phyloP scores from a whole-genome alignment of 768 basidiomycete species.

The Termitomyces sp. region DNA sequence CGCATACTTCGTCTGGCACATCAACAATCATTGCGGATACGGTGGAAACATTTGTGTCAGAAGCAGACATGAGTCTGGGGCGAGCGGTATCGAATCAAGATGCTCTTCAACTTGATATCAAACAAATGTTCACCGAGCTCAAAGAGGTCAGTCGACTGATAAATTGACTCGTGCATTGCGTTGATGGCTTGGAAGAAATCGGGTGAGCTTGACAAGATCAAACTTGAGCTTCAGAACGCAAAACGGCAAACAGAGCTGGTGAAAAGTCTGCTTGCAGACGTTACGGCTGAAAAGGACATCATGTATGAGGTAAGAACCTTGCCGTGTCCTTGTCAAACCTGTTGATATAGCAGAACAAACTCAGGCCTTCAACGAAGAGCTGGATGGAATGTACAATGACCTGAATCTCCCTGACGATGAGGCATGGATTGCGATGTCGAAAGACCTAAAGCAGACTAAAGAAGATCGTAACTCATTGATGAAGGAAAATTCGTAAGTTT shows the following conservation, averaged over 20 bases:
- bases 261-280: slow-evolving; percentile 71
- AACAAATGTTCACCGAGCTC: slow-evolving; percentile 43
- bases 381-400: slow-evolving; percentile 88
- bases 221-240: slow-evolving; percentile 60
- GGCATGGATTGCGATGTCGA: slow-evolving; percentile 74
- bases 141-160: slow-evolving; percentile 45
- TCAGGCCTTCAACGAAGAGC: slow-evolving; percentile 91
- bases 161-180: not conserved
- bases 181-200: slow-evolving; percentile 37
- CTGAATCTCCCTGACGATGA: slow-evolving; percentile 77
- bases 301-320: slow-evolving; percentile 71
- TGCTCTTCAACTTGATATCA: slow-evolving; percentile 45
- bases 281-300: slow-evolving; percentile 84
- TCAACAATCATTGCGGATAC: slow-evolving; percentile 28
- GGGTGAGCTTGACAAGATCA: slow-evolving; percentile 56
- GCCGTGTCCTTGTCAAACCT: not conserved
- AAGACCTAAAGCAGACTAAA: slow-evolving; percentile 71
- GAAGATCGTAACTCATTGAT: slow-evolving; percentile 67
- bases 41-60: slow-evolving; percentile 48
- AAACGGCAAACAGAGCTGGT: slow-evolving; percentile 77
- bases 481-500: slow-evolving; percentile 75
- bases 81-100: slow-evolving; percentile 53
- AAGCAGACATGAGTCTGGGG: slow-evolving; percentile 53
- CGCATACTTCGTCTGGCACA: not conserved
- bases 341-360: slow-evolving; percentile 4